A percentile compares a stretch with the other conserved stretches of the same genome.
Conservation (phyloP, 805 yeast genomes). For the Hanseniaspora taiwanica region DNA sequence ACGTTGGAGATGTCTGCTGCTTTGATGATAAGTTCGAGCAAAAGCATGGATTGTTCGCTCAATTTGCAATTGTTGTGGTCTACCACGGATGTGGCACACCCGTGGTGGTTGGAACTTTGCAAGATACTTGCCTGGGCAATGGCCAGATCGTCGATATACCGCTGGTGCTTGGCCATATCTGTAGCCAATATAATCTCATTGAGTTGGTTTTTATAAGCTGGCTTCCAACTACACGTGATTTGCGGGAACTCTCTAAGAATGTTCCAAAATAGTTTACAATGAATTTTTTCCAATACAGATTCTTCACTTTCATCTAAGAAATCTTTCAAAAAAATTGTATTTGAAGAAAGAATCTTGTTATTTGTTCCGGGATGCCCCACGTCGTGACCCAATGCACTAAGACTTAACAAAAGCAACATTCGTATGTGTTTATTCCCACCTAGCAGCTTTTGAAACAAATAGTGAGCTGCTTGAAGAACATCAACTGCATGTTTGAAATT, state of each 20-base stretch:
- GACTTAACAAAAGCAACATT: constrained; percentile 45
- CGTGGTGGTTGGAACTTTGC: neutral
- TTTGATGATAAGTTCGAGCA: constrained; percentile 64
- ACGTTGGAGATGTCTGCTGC: constrained; percentile 96
- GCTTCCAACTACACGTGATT: constrained; percentile 10
- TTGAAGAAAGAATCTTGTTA: constrained; percentile 49
- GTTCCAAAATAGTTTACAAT: constrained; percentile 43
- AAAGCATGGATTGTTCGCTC: constrained; percentile 23
- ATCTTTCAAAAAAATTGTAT: constrained; percentile 35
- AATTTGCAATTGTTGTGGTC: too few species aligned
- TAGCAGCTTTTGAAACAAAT: constrained; percentile 25
- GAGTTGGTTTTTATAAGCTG: constrained; percentile 6
- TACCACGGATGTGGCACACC: too few species aligned
- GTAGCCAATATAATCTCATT: constrained; percentile 48
- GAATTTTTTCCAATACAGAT: constrained; percentile 75
- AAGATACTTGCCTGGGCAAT: constrained; percentile 7
- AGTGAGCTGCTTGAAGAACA: constrained; percentile 82
- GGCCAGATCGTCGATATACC: constrained; percentile 29
- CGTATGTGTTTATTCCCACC: constrained; percentile 4
- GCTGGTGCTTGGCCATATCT: constrained; percentile 84
- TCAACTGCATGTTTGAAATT: constrained; percentile 93
- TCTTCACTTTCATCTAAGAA: constrained; percentile 37
- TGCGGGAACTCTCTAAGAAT: constrained; percentile 7
- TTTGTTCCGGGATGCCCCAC: constrained; percentile 96
- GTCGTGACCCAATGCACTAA: constrained; percentile 91